A percentile compares a stretch with the other conserved stretches of the same genome.
These are phyloP conservation scores for Erysiphe pulchra DNA, from an alignment of 2,329 filamentous ascomycete species.

Conservation along the genomic window DNA sequence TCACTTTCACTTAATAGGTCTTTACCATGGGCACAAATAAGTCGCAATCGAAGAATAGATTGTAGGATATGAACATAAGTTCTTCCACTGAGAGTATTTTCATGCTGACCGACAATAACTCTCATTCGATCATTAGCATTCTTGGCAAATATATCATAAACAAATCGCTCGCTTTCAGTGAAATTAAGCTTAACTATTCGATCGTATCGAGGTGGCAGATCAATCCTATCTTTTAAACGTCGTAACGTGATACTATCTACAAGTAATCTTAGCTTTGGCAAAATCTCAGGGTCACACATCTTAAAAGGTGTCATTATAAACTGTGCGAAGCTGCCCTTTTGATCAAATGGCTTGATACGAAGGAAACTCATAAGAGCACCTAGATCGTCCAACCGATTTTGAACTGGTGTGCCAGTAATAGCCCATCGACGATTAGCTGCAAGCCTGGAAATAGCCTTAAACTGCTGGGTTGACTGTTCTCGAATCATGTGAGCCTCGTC, in stretches of 20 bases:
- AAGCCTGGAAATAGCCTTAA: conserved; percentile 60
- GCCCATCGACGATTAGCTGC: conserved; percentile 73
- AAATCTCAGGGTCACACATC: conserved; percentile 55
- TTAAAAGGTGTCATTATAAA: conserved; percentile 75
- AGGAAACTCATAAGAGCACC: conserved; percentile 71
- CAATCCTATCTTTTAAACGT: conserved; percentile 73
- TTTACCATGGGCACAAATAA: conserved; percentile 84
- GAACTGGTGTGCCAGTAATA: conserved; percentile 87
- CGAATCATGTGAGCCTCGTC: conserved; percentile 92
- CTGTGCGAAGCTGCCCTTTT: conserved; percentile 46
- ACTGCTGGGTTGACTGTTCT: conserved; percentile 56
- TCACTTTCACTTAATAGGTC: conserved; percentile 73
- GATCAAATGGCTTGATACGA: conserved; percentile 62
- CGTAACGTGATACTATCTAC: conserved; percentile 89
- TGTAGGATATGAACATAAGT: conserved; percentile 89
- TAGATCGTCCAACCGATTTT: conserved; percentile 79
- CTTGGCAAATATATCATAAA: conserved; percentile 68
- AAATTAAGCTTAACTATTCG: conserved; percentile 52
- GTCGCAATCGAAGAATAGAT: conserved; percentile 65
- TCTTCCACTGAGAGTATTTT: conserved; percentile 49
- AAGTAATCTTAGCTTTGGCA: conserved; percentile 64
- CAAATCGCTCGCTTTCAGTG: conserved; percentile 40
- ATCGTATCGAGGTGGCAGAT: conserved; percentile 52
- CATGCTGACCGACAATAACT: conserved; percentile 38
- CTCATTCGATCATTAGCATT: conserved; percentile 60